A percentile compares a stretch with the other conserved stretches of the same genome.
These are phyloP conservation scores for Talaromyces thailandensis DNA, from an alignment of 495 filamentous ascomycete genomes.

Conservation along the genomic window DNA sequence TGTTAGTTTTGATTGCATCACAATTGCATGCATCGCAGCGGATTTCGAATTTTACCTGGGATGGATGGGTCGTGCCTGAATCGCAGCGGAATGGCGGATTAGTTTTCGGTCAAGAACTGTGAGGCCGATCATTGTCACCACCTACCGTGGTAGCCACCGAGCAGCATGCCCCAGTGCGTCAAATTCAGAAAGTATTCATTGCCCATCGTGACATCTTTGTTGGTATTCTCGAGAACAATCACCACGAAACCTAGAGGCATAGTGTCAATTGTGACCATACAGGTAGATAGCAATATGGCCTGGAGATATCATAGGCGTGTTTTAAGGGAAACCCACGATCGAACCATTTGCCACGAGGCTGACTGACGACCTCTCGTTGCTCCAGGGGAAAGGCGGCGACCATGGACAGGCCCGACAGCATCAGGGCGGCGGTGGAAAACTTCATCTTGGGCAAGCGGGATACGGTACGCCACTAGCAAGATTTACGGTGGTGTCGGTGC, in stretches of 20 bases:
- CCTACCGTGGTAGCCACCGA: constrained; percentile 8
- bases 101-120: too few relatives aligned
- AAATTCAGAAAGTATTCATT: constrained; percentile 8
- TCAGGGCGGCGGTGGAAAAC: not conserved
- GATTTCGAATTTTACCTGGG: not conserved
- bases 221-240: constrained; percentile 11
- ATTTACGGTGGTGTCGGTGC: too few relatives aligned
- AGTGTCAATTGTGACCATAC: not conserved
- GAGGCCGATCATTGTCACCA: not conserved
- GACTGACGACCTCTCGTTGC: not conserved
- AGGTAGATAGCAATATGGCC: not conserved
- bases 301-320: not conserved
- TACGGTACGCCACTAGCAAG: too few relatives aligned
- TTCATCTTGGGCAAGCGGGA: not conserved
- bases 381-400: not conserved
- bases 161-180: constrained; percentile 3
- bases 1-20: not conserved
- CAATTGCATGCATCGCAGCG: not conserved
- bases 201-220: constrained; percentile 8
- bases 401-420: not conserved
- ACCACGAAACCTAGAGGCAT: constrained; percentile 8
- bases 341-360: constrained; percentile 8
- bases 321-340: not conserved
- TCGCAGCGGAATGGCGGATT: not conserved
- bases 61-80: constrained; percentile 8